Evolutionary conservation across 2,329 filamentous ascomycete genomes (phyloP).

Genomic region (Tolypocladium paradoxum): DNA sequence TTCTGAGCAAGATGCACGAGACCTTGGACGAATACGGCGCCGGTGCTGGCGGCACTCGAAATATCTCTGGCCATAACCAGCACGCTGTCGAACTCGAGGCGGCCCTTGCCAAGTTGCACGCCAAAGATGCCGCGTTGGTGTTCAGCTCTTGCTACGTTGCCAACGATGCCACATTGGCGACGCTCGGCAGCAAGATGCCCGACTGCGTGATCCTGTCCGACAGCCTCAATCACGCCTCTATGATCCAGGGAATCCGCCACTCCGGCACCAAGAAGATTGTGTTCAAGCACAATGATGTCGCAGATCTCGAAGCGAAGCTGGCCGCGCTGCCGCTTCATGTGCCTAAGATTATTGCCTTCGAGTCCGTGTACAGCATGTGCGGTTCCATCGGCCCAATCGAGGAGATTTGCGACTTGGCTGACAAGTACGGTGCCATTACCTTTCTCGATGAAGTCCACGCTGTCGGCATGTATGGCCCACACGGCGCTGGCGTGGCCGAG

Average conservation of each 20-base stretch:
- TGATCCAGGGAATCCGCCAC: conserved; percentile 98
- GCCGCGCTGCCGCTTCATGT: conserved; percentile 73
- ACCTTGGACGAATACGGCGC: conserved; percentile 91
- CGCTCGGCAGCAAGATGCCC: conserved; percentile 90
- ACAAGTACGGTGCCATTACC: conserved; percentile 95
- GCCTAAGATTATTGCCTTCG: conserved; percentile 97
- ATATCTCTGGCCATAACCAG: conserved; percentile 96
- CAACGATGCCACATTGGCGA: conserved; percentile 93
- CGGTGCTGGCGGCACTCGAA: conserved; percentile 88
- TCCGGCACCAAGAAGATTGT: conserved; percentile 95
- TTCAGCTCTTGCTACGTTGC: conserved; percentile 98
- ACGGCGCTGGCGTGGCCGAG: conserved; percentile 91
- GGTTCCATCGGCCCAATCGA: conserved; percentile 94
- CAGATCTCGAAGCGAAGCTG: conserved; percentile 83
- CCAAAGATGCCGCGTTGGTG: conserved; percentile 84
- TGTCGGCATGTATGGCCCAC: conserved; percentile 96
- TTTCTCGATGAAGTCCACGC: conserved; percentile 98
- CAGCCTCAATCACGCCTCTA: conserved; percentile 93
- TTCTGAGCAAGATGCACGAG: conserved; percentile 86
- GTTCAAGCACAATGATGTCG: conserved; percentile 97
- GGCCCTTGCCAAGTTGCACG: conserved; percentile 76
- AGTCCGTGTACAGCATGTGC: conserved; percentile 99
- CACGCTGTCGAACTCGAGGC: conserved; percentile 80
- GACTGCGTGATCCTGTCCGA: conserved; percentile 97
- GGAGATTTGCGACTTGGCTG: conserved; percentile 88